Evolutionary conservation across 106 monocot genomes (phyloP).

Genomic region (Phalaenopsis aphrodite): DNA sequence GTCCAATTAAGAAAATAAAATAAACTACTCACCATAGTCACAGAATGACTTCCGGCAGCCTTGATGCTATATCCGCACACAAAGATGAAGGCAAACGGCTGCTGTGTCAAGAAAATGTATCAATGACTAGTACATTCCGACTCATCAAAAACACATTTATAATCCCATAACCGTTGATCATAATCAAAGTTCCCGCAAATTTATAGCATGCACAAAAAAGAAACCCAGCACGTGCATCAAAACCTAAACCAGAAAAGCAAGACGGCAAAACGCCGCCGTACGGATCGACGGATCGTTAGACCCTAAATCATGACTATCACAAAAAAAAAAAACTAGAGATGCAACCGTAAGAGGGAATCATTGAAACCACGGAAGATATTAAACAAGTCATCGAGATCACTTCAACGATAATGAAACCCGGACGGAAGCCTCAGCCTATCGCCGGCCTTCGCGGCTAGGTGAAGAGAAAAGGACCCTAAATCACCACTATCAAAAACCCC

Average conservation of each 20-base stretch:
- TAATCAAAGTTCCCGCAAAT: constrained; percentile 1
- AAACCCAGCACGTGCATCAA: background rate
- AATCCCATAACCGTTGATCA: background rate
- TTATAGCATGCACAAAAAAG: background rate
- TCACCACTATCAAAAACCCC: no score
- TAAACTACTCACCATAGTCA: background rate
- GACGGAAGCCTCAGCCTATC: background rate
- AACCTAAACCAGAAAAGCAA: background rate
- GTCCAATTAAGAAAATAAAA: background rate
- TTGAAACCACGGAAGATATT: background rate
- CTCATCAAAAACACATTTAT: background rate
- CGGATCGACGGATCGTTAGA: background rate
- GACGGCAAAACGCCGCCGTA: background rate
- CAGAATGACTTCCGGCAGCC: background rate
- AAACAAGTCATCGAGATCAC: background rate
- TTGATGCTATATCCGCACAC: background rate
- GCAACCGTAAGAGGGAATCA: background rate
- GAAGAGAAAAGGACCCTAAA: background rate
- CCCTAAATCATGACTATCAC: background rate
- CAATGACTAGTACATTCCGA: background rate
- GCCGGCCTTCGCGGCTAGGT: background rate
- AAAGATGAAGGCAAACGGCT: background rate
- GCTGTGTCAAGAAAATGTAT: background rate
- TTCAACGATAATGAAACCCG: background rate
- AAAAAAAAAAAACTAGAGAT: background rate